phyloP scores from a whole-genome alignment of 495 filamentous ascomycete genomes.

The Penicillium bovifimosum region DNA sequence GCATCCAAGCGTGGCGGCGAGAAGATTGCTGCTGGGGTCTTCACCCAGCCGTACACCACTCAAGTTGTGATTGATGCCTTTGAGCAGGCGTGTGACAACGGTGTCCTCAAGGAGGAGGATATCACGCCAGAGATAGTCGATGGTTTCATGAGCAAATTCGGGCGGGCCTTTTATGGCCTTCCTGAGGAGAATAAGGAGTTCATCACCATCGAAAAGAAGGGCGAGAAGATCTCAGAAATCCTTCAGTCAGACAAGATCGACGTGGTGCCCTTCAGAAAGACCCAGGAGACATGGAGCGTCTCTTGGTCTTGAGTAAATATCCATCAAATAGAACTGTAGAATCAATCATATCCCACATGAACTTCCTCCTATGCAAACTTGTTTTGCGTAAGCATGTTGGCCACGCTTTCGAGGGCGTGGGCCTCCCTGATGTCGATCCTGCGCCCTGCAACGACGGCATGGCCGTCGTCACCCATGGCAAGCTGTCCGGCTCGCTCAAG shows the following conservation, averaged over 20 bases:
- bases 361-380: constrained; percentile 12
- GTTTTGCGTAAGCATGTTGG: constrained; percentile 38
- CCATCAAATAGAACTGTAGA: constrained; percentile 7
- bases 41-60: constrained; percentile 84
- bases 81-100: constrained; percentile 60
- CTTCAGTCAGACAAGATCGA: constrained; percentile 49
- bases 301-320: constrained; percentile 33
- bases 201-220: constrained; percentile 58
- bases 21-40: constrained; percentile 76
- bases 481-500: constrained; percentile 43
- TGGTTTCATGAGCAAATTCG: constrained; percentile 70
- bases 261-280: constrained; percentile 66
- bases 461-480: constrained; percentile 33
- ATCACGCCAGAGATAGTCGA: constrained; percentile 67
- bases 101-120: constrained; percentile 57
- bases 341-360: not conserved
- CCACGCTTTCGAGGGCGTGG: constrained; percentile 42
- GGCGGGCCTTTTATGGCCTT: constrained; percentile 66
- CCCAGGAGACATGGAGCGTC: constrained; percentile 60
- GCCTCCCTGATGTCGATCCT: constrained; percentile 40
- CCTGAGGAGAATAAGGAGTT: constrained; percentile 44
- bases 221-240: constrained; percentile 51
- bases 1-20: constrained; percentile 60
- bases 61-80: constrained; percentile 69
- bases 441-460: constrained; percentile 36